Base-by-base conservation (phyloP, 83 land plant species). In the Picea mariana region DNA sequence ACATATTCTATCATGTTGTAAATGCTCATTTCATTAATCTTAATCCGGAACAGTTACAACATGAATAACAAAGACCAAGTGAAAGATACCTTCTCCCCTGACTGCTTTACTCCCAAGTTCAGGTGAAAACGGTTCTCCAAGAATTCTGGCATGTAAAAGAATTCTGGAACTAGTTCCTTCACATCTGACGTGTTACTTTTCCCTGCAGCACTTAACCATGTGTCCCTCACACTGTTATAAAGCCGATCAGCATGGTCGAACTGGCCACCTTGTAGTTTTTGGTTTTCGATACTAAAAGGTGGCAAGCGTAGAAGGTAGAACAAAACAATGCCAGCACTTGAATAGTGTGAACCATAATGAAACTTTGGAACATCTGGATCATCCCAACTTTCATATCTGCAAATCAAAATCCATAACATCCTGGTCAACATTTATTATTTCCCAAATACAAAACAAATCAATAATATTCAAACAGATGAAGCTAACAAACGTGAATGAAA, bases 181-280 rank as follows among this genome's bases (percentile, higher is more conserved):
- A 98, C 99, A 88, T 98, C 99, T 12, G 99, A 95, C 68, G 99
- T 98, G 84, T 98, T 98, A 18, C 99, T 95, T 81, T 94, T 98
- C 52, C 99, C 98, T 52, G 99, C 94, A 67, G 99, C 99, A 87
- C 99, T 96, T 17, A 90, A 86, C 99, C 99, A 98, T 55, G 99
- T 98, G 69, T 98, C 99, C 64, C 90, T 85, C 67, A 98, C 73
- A 76, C 96, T 98, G 85, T 93, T 98, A 82, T 94, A 98, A 49
- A 98, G 91, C 27, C 99, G 97, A 80, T 98, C 99, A 75, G 99
- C 99, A 90, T 98, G 99, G 86, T 98, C 99, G 90, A 98, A 98
- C 79, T 93, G 96, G 12, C 99, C 99, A 38, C 99, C 99, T 86
- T 98, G 99, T 23, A 98, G 83, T 87, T 91, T 93, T 79, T 91